Base-by-base conservation (phyloP, 2,329 filamentous ascomycete genomes). In the Ophiosphaerella herpotricha region DNA sequence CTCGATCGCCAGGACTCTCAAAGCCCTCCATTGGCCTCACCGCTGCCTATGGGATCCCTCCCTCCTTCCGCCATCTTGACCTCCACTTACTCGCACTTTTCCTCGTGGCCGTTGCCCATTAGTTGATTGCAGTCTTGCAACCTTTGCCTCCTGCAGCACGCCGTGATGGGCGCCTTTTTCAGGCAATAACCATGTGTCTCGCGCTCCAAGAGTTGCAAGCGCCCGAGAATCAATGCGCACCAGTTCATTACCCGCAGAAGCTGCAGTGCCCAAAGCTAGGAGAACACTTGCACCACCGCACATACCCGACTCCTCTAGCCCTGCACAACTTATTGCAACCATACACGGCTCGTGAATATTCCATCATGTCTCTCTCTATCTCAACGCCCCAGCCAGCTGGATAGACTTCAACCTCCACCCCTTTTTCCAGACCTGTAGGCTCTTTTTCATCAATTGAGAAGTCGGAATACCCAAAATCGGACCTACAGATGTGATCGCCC, bases 351-450 rank as follows among this genome's bases (percentile, higher is more conserved):
- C 24, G 34, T 46, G 23, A 5, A 14, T 43, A 42, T 35, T 48
- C 36, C 36, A 48, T 26, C 21, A 29, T 44, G 24, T 23, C 50
- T 26, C 57, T 50, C 65, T 36, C 51, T 42, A 45, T 67, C 62
- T 41, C 43, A 48, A 45, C 61, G 57, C 31, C 43, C 55, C 58
- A 64, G 48, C 62, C 62, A 23, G 52, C 52, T 21, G 56, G 51
- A 44, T 57, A 63, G 14, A 66, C 18, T 32, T 78, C 74, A 4
- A 89, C 82, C 34, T 67, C 52, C 29, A 80, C 72, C 1, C 85
- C 86, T 55, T 73, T 77, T 46, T 70, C 71, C 52, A 89, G 64
- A 1, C 77, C 77, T 44, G 79, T 70, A 3, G 80, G 79, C 65
- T 89, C 85, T 4, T 58, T 57, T 11, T 54, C 66, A 52, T 84